phyloP scores from a whole-genome alignment of 208 protist species.

The Trypanosoma conorhini region DNA sequence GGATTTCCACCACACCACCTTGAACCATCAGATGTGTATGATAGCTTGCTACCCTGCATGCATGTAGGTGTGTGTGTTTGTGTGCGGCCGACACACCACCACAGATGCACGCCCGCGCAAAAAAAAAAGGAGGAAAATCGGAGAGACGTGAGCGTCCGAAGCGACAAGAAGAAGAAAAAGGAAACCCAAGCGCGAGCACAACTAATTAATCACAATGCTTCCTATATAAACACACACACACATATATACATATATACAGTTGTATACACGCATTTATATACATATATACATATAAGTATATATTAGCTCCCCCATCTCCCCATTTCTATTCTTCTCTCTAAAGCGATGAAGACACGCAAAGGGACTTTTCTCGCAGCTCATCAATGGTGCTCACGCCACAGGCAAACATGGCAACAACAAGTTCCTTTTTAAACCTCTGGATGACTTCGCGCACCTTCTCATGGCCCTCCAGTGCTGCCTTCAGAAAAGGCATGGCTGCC shows the following conservation, averaged over 20 bases:
- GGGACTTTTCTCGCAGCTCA: slow-evolving; percentile 43
- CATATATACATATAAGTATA: not conserved
- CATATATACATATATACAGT: slow-evolving; percentile 3
- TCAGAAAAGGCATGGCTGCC: slow-evolving; percentile 89
- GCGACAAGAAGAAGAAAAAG: slow-evolving; percentile 13
- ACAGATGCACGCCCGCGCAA: not conserved
- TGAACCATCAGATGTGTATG: slow-evolving; percentile 26
- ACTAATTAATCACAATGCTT: not conserved
- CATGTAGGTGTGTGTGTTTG: not conserved
- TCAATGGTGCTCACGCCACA: slow-evolving; percentile 80
- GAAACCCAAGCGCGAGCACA: not conserved
- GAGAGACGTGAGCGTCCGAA: slow-evolving; percentile 2
- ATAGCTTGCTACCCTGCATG: not conserved
- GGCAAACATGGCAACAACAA: slow-evolving; percentile 88
- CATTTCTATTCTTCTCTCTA: not conserved
- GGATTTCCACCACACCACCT: slow-evolving; percentile 35
- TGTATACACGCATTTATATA: not conserved
- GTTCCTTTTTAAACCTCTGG: slow-evolving; percentile 72
- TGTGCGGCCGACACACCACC: not conserved
- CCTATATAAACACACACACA: not conserved
- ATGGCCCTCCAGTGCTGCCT: slow-evolving; percentile 70
- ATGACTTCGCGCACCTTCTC: slow-evolving; percentile 74
- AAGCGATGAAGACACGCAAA: slow-evolving; percentile 9
- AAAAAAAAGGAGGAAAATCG: not conserved
- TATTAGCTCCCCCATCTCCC: not conserved